Evolutionary conservation across 78 protist genomes (phyloP), one percentile per base, ranked within the genome.

Genomic region (Dictyostelium intermedium): DNA sequence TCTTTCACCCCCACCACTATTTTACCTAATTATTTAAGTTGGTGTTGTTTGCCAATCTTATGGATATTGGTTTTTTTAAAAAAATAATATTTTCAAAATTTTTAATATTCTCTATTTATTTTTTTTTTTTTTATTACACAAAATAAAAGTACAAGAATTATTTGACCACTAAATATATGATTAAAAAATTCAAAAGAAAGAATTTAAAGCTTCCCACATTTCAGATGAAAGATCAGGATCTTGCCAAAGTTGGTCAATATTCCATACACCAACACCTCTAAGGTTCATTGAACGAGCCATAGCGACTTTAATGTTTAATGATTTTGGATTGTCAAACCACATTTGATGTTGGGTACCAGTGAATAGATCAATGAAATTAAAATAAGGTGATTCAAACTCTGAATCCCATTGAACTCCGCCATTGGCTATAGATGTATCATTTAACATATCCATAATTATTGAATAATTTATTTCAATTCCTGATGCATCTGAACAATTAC

Each of bases 261-360:
- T 84, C 96, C 96, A 92, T 20, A 84, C 84, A 13, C 70, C 43
- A 14, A 92, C 79, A 41, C 96, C 96, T 23, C 82, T 13, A 10
- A 92, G 41, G 1, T 74, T 27, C 41, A 84, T 11, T 25, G 77
- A 25, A 27, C 45, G 61, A 0, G 96, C 96, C 2, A 85, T 50
- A 5, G 7, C 2, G 3, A 77, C 92, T 43, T 92, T 92, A 27
- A 78, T 74, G 8, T 50, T 5, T 11, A 92, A n/a, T 35, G 92
- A 84, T 0, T 83, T 70, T 11, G 92, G 87, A 60, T 92, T 66
- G 63, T 92, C 96, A 61, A 74, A 92, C 92, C 96, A 84, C 20
- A 92, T 87, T 74, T 92, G 96, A 23, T 78, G 79, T n/a, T 84
- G 23, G 0, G 23, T 37, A 10, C 41, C 30, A 37, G 53, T 25